A percentile compares a stretch with the other conserved stretches of the same genome.
phyloP scores from a whole-genome alignment of 1,284 basidiomycete genomes.

The Exsudoporus floridanus region DNA sequence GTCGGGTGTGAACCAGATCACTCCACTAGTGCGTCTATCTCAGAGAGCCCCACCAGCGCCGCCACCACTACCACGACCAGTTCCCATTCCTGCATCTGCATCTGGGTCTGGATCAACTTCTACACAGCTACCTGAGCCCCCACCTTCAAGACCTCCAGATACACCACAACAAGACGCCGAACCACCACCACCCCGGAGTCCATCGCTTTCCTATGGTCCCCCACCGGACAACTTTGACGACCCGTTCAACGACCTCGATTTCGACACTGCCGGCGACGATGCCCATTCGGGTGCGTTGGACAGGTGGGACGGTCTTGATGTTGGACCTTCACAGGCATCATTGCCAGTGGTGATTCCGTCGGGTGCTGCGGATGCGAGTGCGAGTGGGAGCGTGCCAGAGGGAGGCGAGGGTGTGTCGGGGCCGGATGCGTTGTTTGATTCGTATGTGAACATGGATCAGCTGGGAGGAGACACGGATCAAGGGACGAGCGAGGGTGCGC shows the following conservation, averaged over 20 bases:
- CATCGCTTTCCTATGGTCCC: conserved; percentile 3
- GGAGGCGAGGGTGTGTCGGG: conserved; percentile 9
- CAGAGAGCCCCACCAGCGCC: not conserved
- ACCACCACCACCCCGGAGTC: not conserved
- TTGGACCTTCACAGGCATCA: conserved; percentile 2
- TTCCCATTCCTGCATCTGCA: not conserved
- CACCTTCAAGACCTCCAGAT: not conserved
- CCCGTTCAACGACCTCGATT: conserved; percentile 17
- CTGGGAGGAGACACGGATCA: conserved; percentile 6
- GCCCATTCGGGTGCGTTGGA: not conserved
- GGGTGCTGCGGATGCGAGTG: not conserved
- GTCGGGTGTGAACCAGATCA: not conserved
- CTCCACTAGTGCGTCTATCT: not conserved
- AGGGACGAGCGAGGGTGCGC: not conserved
- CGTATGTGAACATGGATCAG: conserved; percentile 31
- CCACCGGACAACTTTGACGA: conserved; percentile 23
- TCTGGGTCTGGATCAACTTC: not conserved
- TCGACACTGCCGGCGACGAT: conserved; percentile 8
- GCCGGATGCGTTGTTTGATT: conserved; percentile 22
- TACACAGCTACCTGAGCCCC: not conserved
- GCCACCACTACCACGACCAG: not conserved
- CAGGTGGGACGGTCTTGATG: conserved; percentile 9
- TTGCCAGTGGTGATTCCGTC: not conserved
- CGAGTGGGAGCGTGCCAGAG: not conserved
- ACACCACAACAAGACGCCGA: not conserved